Percentiles rank a stretch among this genome's conserved stretches.
These are phyloP conservation scores for Eragrostis tef DNA, from an alignment of 202 grass and related monocot species.

Conservation along the genomic window DNA sequence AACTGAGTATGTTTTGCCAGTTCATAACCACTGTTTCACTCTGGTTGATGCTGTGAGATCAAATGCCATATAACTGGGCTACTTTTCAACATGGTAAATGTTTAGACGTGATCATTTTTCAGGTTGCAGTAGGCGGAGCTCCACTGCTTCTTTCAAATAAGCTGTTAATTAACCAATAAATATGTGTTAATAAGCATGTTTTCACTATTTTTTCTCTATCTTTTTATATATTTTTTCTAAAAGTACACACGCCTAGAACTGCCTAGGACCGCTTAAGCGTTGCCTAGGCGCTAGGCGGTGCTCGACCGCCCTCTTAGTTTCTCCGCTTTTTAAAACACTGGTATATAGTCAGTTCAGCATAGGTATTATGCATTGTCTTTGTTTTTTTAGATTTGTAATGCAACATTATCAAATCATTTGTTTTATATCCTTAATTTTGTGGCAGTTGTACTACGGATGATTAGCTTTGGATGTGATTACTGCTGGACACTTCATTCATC, in stretches of 20 bases:
- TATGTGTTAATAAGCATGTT: no score
- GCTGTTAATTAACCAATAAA: no score
- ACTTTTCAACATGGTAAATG: slow-evolving; percentile 3
- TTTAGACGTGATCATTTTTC: not conserved
- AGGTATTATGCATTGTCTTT: slow-evolving; percentile 13
- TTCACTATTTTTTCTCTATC: no score
- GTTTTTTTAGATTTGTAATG: not conserved
- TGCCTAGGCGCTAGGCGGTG: no score
- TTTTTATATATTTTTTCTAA: no score
- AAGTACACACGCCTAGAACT: no score
- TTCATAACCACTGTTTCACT: not conserved
- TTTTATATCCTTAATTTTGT: slow-evolving; percentile 40
- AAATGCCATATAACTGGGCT: slow-evolving; percentile 4
- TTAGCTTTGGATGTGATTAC: slow-evolving; percentile 98
- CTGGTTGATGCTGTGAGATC: no score
- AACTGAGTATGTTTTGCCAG: no score
- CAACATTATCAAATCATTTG: slow-evolving; percentile 18
- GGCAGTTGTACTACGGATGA: slow-evolving; percentile 84
- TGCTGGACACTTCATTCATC: slow-evolving; percentile 58
- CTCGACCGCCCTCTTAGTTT: no score
- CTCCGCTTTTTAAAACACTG: no score
- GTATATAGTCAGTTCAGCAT: slow-evolving; percentile 11
- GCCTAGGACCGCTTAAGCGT: no score
- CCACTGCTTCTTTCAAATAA: no score
- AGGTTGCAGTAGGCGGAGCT: not conserved